These are phyloP conservation scores for Lecanicillium sp. DNA, from an alignment of 2,329 filamentous ascomycete species.

Conservation along the genomic window DNA sequence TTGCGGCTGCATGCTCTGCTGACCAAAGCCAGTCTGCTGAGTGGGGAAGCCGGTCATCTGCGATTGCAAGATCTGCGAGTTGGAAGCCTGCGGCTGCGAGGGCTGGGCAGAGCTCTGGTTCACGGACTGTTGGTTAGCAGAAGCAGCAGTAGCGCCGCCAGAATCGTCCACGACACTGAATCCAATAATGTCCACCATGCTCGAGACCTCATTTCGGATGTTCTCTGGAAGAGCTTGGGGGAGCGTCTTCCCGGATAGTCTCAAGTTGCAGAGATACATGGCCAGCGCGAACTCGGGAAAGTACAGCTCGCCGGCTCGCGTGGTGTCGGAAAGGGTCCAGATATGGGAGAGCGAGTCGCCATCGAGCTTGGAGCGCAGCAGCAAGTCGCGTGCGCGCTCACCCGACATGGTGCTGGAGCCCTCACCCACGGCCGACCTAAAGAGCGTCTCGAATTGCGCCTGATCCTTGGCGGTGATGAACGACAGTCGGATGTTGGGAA, in stretches of 20 bases:
- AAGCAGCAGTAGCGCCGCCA: constrained; percentile 39
- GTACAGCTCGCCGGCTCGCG: constrained; percentile 88
- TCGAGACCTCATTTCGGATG: constrained; percentile 93
- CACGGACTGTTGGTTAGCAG: constrained; percentile 55
- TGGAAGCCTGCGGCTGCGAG: constrained; percentile 70
- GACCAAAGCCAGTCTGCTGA: constrained; percentile 50
- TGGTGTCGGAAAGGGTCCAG: constrained; percentile 93
- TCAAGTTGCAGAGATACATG: constrained; percentile 97
- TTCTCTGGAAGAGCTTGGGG: constrained; percentile 72
- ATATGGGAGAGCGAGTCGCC: constrained; percentile 87
- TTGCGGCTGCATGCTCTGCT: constrained; percentile 58
- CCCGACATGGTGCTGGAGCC: constrained; percentile 80
- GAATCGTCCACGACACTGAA: constrained; percentile 80
- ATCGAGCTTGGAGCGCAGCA: constrained; percentile 81
- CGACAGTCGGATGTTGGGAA: constrained; percentile 87
- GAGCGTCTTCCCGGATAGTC: constrained; percentile 77
- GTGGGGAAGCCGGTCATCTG: constrained; percentile 48
- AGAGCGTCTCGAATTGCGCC: constrained; percentile 93
- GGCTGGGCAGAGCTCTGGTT: constrained; percentile 56
- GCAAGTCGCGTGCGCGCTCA: constrained; percentile 84
- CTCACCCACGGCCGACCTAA: constrained; percentile 89
- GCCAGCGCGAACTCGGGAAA: constrained; percentile 96
- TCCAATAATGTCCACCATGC: constrained; percentile 99
- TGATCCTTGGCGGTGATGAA: constrained; percentile 96
- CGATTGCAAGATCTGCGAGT: constrained; percentile 54